A percentile compares a stretch with the other conserved stretches of the same genome.
phyloP scores from a whole-genome alignment of 768 basidiomycete genomes.

The Collybia mongolica region DNA sequence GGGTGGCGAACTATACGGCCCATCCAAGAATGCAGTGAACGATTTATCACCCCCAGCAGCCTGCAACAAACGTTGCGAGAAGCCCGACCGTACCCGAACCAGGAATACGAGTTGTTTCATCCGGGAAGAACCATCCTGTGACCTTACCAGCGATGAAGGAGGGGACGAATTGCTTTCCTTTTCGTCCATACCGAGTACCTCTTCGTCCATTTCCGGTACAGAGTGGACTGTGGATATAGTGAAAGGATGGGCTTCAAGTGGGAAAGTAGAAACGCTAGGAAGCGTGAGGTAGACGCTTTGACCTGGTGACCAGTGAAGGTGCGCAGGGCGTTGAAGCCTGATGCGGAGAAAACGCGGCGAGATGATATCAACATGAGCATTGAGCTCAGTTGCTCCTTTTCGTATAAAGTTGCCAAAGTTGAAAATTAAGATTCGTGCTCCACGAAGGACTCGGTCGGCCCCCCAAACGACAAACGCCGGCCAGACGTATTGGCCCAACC shows the following conservation, averaged over 20 bases:
- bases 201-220: constrained; percentile 5
- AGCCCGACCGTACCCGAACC: constrained; percentile 55
- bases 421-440: constrained; percentile 36
- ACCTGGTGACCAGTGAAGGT: constrained; percentile 45
- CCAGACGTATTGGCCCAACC: constrained; percentile 29
- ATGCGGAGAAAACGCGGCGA: constrained; percentile 46
- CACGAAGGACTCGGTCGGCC: constrained; percentile 47
- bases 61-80: constrained; percentile 47
- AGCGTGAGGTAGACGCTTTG: constrained; percentile 52
- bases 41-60: constrained; percentile 20
- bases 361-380: constrained; percentile 39
- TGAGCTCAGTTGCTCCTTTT: constrained; percentile 15
- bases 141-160: neutral
- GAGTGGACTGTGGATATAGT: constrained; percentile 44
- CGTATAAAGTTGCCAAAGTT: constrained; percentile 39
- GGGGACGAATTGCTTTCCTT: neutral
- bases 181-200: neutral
- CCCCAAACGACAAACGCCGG: constrained; percentile 51
- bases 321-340: constrained; percentile 34
- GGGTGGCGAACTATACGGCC: constrained; percentile 42
- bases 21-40: constrained; percentile 50
- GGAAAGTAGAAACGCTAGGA: constrained; percentile 38
- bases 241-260: constrained; percentile 58
- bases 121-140: neutral
- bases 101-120: constrained; percentile 52